Base-by-base conservation (phyloP, 805 yeast species). In the Candida morakotiae region DNA sequence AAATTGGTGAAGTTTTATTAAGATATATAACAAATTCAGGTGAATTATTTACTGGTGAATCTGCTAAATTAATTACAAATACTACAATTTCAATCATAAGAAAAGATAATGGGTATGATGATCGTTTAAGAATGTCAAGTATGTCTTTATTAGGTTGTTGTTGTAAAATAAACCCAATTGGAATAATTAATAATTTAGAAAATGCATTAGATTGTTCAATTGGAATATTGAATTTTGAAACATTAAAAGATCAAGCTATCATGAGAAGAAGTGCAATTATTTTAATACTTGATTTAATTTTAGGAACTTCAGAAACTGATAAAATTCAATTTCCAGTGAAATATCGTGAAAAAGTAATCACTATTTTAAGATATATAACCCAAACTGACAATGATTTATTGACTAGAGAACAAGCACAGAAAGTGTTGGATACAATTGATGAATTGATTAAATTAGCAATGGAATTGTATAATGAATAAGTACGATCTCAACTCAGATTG, bases 61-160 rank as follows among this genome's bases (percentile, higher is more conserved):
- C 59, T 2, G 75, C 79, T 0, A 59, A 58, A 8, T 35, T 49
- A 1, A 53, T 87, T 4, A 67, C 76, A 1, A 53, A 60, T 4
- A 49, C 67, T 0, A 68, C 78, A 20, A 50, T 84, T 2, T 29
- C 46, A 1, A 32, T 70, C 16, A 63, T 78, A 2, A 45, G 64
- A 29, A 46, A 63, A 22, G 53, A 43, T 1, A 45, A 56, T n/a
- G 46, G 56, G 3, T 53, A 58, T 15, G 95, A 87, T 44, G 64
- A 71, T 40, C 71, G 81, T 27, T 45, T 88, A 27, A 67, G 97
- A 46, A 81, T 87, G 83, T 89, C 97, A 2, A 76, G 96, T 0
- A 73, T 89, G 78, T 85, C 96, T 0, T 57, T 93, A 10, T 55
- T 91, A n/a, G 96, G 97, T 20, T 62, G 74, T 5, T 64, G 83